Evolutionary conservation across 1,139 yeast species (phyloP), one percentile per base, ranked within the genome.

Genomic region (Candida albicans): DNA sequence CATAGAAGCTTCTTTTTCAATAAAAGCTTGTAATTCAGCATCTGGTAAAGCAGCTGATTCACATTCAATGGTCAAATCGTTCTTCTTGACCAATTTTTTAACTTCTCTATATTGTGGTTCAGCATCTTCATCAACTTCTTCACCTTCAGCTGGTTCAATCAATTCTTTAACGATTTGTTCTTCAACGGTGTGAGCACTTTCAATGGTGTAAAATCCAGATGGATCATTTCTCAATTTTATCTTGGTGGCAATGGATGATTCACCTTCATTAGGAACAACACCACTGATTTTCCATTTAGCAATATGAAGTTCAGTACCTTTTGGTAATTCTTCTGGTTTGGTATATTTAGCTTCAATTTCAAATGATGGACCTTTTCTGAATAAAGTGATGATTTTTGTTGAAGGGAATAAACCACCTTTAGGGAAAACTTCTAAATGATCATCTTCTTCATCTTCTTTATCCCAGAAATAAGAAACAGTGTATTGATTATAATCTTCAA

Each of bases 401-500:
- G 93, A 82, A 72, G 99, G 99, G 87, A 82, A 90, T 48, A 80
- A 64, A 49, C 96, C 91, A 52, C 96, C 96, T 61, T 81, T 81
- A 65, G 97, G 95, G 95, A 93, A 93, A 47, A 93, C 99, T 75
- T 93, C 98, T 68, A 93, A 77, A 66, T 87, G 91, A 64, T 84
- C 91, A 49, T 88, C 87, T 55, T 89, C 96, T 68, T 88, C 98
- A 51, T 82, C 91, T 67, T 88, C 90, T 68, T 91, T 81, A 64
- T 86, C 95, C 99, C 99, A 95, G 71, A 74, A 81, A 82, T 89
- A 95, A 42, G 97, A 87, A 55, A 95, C 97, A 38, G 96, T 82
- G 81, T 82, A 81, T 59, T 84, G 87, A 82, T 91, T 91, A 67
- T 84, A 75, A 69, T 93, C 99, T 76, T 93, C 97, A 64, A 91